These are phyloP conservation scores for Penicillium frequentans DNA, from an alignment of 2,329 filamentous ascomycete species.

Conservation along the genomic window DNA sequence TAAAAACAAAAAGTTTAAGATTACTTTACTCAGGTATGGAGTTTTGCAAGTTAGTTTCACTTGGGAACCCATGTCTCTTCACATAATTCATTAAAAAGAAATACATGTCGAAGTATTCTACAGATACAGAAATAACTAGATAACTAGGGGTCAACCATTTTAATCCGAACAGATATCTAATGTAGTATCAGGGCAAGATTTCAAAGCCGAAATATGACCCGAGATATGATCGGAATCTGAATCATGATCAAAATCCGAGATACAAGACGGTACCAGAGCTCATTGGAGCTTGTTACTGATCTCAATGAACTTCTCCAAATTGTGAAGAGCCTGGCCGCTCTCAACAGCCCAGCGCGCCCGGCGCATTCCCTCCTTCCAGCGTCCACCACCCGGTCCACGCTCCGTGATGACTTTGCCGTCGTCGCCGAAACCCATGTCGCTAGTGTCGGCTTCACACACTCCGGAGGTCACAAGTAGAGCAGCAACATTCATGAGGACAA, in stretches of 20 bases:
- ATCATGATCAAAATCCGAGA: neutral
- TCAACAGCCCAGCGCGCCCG: constrained; percentile 84
- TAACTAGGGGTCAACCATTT: neutral
- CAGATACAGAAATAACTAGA: neutral
- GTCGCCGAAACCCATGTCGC: constrained; percentile 75
- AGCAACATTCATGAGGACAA: constrained; percentile 91
- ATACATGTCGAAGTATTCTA: neutral
- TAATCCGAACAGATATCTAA: neutral
- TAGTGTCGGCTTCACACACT: constrained; percentile 79
- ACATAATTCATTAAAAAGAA: neutral
- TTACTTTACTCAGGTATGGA: neutral
- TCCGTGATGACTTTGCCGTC: constrained; percentile 79
- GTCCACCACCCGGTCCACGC: constrained; percentile 76
- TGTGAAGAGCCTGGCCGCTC: constrained; percentile 80
- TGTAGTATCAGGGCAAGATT: neutral
- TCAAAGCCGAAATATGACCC: neutral
- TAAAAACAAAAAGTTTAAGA: neutral
- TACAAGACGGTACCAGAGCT: neutral
- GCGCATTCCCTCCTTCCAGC: constrained; percentile 94
- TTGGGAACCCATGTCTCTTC: neutral
- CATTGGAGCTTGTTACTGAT: constrained; percentile 62
- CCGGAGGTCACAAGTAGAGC: constrained; percentile 83
- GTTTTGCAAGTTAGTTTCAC: neutral
- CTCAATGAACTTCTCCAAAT: constrained; percentile 81
- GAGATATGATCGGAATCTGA: too few species aligned